Evolutionary conservation across 2,329 filamentous ascomycete species (phyloP), one percentile per base, ranked within the genome.

Genomic region (Phialocephala subalpina): DNA sequence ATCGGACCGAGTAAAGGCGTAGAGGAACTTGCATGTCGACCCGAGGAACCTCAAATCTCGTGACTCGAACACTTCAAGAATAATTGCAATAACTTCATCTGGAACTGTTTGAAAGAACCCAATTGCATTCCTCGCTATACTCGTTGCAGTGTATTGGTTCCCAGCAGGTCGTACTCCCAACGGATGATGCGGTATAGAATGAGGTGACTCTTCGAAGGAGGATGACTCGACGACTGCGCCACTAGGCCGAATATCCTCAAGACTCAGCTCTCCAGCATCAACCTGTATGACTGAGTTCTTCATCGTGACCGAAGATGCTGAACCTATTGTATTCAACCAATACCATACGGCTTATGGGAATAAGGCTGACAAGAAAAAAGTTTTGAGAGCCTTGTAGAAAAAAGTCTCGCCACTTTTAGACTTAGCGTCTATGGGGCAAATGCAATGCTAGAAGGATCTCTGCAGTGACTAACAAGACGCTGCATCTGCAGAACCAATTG

Each of bases 131-230:
- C 92, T 92, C 57, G 93, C 86, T 79, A 92, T 92, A 63, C 83
- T 83, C 2, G 82, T 83, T 14, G 87, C 83, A 22, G 88, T 87
- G 86, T 85, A 90, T 72, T 90, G 89, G 81, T 99, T 98, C 42
- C 95, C 96, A 67, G 91, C 86, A 1, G 96, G 95, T 76, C 94
- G 96, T 70, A 98, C 84, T 36, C 91, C 91, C 56, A 97, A 82
- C 42, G 93, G 93, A 82, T 98, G 95, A 45, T 84, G 83, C 59
- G 91, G 91, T 61, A 97, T 90, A 53, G 87, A 86, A 72, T 82
- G 77, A 74, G 56, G 57, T 72, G 76, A 76, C 70, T 83, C 80
- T 75, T 83, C 82, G 78, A 76, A 55, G 25, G 69, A 74, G 70
- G 76, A 65, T 76, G 72, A 64, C 60, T 71, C 69, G 67, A 68